Conservation (phyloP, 768 basidiomycete genomes). For the Jaapia argillacea region DNA sequence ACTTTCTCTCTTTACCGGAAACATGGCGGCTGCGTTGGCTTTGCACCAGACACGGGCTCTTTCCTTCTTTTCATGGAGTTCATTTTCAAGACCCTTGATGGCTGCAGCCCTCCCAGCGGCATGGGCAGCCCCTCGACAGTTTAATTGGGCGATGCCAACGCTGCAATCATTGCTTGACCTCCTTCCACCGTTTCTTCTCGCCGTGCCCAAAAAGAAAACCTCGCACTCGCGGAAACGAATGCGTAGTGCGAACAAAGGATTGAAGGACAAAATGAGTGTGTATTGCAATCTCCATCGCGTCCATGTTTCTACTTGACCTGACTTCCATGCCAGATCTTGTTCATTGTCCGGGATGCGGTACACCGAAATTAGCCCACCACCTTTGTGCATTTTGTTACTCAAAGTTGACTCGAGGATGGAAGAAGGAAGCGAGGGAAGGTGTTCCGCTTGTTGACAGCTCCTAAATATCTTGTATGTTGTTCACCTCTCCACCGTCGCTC, state of each 20-base stretch:
- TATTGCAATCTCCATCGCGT: background rate
- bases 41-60: slow-evolving; percentile 19
- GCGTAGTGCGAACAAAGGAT: slow-evolving; percentile 88
- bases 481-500: too few relatives aligned
- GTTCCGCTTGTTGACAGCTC: too few relatives aligned
- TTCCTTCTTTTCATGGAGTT: slow-evolving; percentile 10
- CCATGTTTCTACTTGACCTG: too few relatives aligned
- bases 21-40: slow-evolving; percentile 34
- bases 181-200: slow-evolving; percentile 79
- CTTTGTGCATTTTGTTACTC: slow-evolving; percentile 78
- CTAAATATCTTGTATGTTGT: too few relatives aligned
- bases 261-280: slow-evolving; percentile 89
- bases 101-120: slow-evolving; percentile 11
- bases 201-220: slow-evolving; percentile 90
- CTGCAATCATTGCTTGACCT: slow-evolving; percentile 53
- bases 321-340: slow-evolving; percentile 58
- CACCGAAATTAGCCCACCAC: slow-evolving; percentile 82
- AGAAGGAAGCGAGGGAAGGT: slow-evolving; percentile 21
- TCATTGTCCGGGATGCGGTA: slow-evolving; percentile 84
- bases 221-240: slow-evolving; percentile 94
- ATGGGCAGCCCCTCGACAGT: slow-evolving; percentile 16
- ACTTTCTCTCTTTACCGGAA: slow-evolving; percentile 7
- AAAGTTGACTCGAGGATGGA: slow-evolving; percentile 57
- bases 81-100: slow-evolving; percentile 14
- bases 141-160: slow-evolving; percentile 27